Conservation (phyloP, 306 rosid species). For the Malus fusca region DNA sequence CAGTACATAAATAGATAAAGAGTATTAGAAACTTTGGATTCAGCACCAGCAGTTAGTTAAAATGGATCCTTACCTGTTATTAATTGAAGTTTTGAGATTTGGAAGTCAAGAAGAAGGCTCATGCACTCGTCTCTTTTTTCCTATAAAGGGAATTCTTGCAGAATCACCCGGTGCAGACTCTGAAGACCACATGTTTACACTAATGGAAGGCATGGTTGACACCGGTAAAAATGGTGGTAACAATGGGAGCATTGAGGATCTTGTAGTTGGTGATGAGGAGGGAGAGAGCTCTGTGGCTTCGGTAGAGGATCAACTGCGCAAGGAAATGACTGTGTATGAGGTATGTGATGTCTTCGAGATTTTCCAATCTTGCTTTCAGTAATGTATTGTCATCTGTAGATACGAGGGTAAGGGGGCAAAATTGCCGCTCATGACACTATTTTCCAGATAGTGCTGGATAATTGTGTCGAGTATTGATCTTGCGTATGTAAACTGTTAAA, state of each 20-base stretch:
- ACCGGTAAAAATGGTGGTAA: constrained; percentile 48
- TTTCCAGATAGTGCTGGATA: neutral
- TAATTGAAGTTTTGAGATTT: neutral
- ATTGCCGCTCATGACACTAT: neutral
- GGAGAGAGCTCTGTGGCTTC: constrained; percentile 77
- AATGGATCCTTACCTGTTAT: neutral
- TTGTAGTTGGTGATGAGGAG: constrained; percentile 77
- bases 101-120: constrained; percentile 18
- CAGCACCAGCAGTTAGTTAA: constrained; percentile 3
- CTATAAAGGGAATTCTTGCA: constrained; percentile 59
- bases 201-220: constrained; percentile 59
- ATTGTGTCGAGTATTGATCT: neutral
- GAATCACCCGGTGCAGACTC: constrained; percentile 54
- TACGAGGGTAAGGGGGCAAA: neutral
- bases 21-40: neutral
- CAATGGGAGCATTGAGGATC: constrained; percentile 53
- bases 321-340: constrained; percentile 53
- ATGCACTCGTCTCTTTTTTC: neutral
- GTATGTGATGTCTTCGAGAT: constrained; percentile 16
- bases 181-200: constrained; percentile 48
- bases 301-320: constrained; percentile 73
- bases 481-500: neutral
- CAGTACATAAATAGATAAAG: neutral
- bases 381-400: neutral
- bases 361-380: neutral